A percentile compares a stretch with the other conserved stretches of the same genome.
phyloP scores from a whole-genome alignment of 148 eudicot genomes.

The Dianthus caryophyllus region DNA sequence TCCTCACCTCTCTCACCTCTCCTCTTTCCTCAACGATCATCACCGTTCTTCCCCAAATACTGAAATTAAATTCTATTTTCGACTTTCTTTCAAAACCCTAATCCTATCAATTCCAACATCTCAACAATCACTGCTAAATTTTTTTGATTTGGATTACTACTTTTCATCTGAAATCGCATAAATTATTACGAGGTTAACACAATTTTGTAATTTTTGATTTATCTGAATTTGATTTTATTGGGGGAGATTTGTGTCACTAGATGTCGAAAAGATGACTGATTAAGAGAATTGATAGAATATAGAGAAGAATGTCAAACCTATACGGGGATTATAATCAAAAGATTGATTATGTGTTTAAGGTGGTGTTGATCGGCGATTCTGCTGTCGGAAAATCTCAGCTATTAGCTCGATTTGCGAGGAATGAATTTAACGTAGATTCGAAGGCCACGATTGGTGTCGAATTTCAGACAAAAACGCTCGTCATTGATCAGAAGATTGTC shows the following conservation, averaged over 20 bases:
- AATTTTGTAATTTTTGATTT: neutral
- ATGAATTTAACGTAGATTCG: conserved; percentile 54
- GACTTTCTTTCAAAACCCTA: conserved; percentile 23
- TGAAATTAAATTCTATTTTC: neutral
- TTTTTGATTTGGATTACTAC: neutral
- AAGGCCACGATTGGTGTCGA: conserved; percentile 66
- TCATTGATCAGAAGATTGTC: conserved; percentile 46
- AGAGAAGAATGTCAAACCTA: conserved; percentile 37
- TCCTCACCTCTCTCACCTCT: neutral
- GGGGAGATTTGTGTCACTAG: neutral
- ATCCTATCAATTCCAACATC: neutral
- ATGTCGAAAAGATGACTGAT: neutral
- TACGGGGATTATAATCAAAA: conserved; percentile 50
- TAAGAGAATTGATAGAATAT: neutral
- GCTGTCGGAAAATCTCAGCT: conserved; percentile 62
- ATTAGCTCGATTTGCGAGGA: conserved; percentile 53
- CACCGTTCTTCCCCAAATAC: conserved; percentile 4
- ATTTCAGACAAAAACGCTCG: conserved; percentile 55
- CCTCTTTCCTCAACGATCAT: neutral
- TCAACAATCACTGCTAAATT: neutral
- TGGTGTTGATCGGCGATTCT: conserved; percentile 57
- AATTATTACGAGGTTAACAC: neutral
- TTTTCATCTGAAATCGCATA: conserved; percentile 1
- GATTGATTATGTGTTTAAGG: conserved; percentile 61
- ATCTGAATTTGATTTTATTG: neutral